Base-by-base conservation (phyloP, 2,329 filamentous ascomycete species). In the Botrytis fabae region DNA sequence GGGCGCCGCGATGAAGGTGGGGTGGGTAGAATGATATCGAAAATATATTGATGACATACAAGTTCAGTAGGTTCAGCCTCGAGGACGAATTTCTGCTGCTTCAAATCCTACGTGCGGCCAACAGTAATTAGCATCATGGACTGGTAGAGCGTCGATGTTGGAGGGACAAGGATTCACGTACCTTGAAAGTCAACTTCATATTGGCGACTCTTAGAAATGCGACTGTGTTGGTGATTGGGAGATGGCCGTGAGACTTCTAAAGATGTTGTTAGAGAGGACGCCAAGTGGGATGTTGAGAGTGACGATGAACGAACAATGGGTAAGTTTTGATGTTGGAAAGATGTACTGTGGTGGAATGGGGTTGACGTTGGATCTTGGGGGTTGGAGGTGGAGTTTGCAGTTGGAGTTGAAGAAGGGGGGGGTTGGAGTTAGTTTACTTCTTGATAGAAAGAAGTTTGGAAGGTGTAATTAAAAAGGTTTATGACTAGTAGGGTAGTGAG, bases 31-130 rank as follows among this genome's bases (percentile, higher is more conserved):
- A 28, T 14, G 3, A 28, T 51, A 20, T 61, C 28, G n/a, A 65
- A n/a, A 65, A 22, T 68, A 69, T 32, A 72, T 59, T 60, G 42
- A 40, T n/a, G 54, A 71, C 92, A 80, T 91, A 98, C 95, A 83
- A 93, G 93, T 82, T 98, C 95, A 77, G 92, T 91, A 76, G 95
- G 93, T 83, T 98, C 95, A 81, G 94, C 93, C 79, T 98, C 95
- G 86, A 99, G 92, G 81, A 91, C 91, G 85, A 99, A 99, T 87
- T 98, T 98, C 83, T 98, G 93, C 85, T 98, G 96, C 88, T 98
- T 98, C 81, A 99, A 89, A 86, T 99, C 96, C 95, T 98, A 79
- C 48, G 78, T 61, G 60, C n/a, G 69, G 78, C 65, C 65, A 74
- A 65, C 51, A 40, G 62, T 66, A 48, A 75, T 80, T 75, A 79